A percentile compares a stretch with the other conserved stretches of the same genome.
These are phyloP conservation scores for Scheffersomyces illinoinensis DNA, from an alignment of 1,139 yeast genomes.

Conservation along the genomic window DNA sequence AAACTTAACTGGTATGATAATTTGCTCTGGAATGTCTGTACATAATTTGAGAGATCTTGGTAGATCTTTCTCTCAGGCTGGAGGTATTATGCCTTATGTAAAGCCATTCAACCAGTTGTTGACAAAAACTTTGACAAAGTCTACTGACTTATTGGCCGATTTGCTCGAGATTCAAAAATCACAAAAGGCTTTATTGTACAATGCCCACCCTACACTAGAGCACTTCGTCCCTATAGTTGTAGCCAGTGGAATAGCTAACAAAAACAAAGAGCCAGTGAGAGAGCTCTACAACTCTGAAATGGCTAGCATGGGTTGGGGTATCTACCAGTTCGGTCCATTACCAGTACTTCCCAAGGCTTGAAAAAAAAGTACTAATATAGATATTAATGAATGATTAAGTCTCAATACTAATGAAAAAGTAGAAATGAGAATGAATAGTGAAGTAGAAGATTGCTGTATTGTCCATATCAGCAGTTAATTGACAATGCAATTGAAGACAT, in stretches of 20 bases:
- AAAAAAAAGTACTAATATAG: not conserved
- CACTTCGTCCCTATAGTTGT: conserved; percentile 72
- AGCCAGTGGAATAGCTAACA: conserved; percentile 56
- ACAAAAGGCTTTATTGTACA: conserved; percentile 38
- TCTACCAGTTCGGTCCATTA: conserved; percentile 46
- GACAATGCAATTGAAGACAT: not conserved
- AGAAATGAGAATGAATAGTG: not conserved
- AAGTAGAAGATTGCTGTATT: no score
- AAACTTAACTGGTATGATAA: conserved; percentile 45
- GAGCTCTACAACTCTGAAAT: conserved; percentile 48
- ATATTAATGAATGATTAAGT: not conserved
- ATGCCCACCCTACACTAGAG: conserved; percentile 74
- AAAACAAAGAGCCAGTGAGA: conserved; percentile 32
- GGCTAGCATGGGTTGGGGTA: conserved; percentile 67
- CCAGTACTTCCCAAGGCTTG: not conserved
- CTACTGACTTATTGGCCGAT: conserved; percentile 24
- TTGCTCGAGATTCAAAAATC: conserved; percentile 30
- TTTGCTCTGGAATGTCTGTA: conserved; percentile 78
- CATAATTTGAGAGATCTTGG: conserved; percentile 66
- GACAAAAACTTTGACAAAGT: conserved; percentile 30
- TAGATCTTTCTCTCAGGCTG: conserved; percentile 14
- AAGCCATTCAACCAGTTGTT: conserved; percentile 51
- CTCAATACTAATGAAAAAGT: not conserved
- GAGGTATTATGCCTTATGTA: conserved; percentile 46
- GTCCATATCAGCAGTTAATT: no score